Percentiles rank a stretch among this genome's conserved stretches.
Conservation (phyloP, 116 monocot species). For the Trichopus zeylanicus region DNA sequence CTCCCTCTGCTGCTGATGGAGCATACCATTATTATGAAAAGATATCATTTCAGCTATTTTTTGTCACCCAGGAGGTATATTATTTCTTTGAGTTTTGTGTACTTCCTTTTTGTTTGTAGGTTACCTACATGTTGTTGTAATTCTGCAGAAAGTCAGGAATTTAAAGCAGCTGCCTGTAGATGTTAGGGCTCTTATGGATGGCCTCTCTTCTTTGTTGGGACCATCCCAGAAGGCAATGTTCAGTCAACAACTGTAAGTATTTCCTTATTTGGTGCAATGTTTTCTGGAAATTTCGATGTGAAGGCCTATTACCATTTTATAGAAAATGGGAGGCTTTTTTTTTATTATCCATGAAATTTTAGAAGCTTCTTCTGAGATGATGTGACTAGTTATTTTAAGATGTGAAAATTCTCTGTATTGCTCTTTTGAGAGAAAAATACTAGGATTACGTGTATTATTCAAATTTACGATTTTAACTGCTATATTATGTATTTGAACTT, state of each 20-base stretch:
- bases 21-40: constrained; percentile 93
- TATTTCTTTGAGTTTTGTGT: not conserved
- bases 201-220: constrained; percentile 58
- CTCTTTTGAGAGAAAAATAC: not conserved
- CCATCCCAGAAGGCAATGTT: constrained; percentile 74
- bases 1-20: constrained; percentile 82
- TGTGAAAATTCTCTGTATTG: no score
- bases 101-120: constrained; percentile 3
- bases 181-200: constrained; percentile 49
- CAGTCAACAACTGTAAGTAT: constrained; percentile 63
- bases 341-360: not conserved
- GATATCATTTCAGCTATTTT: constrained; percentile 93
- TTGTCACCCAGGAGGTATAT: constrained; percentile 86
- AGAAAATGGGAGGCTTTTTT: not conserved
- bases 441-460: not conserved
- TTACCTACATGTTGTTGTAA: constrained; percentile 14
- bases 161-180: constrained; percentile 68
- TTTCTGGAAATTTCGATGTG: not conserved
- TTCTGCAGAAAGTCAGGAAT: constrained; percentile 61
- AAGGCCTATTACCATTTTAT: not conserved
- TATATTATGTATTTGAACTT: not conserved
- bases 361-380: not conserved
- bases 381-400: no score
- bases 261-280: not conserved
- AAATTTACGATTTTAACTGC: no score